Percentiles rank a stretch among this genome's conserved stretches.
Evolutionary conservation across 257 asterid species (phyloP).

Genomic region (Striga asiatica): DNA sequence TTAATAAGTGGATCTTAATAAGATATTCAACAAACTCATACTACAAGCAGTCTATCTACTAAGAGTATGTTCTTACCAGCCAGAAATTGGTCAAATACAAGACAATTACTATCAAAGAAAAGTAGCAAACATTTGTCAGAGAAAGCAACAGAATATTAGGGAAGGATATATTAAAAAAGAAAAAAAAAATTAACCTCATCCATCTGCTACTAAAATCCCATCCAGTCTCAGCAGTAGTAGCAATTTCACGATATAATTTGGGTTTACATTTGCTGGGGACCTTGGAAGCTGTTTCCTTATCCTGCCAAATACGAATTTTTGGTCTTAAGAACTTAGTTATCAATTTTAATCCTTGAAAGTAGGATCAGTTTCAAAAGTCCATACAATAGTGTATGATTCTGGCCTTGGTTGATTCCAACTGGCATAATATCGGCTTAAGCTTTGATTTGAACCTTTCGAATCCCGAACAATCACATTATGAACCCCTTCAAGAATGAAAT

Average conservation of each 20-base stretch:
- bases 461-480: constrained; percentile 70
- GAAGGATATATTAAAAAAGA: too few relatives aligned
- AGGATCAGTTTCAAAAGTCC: constrained; percentile 11
- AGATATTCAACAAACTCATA: too few relatives aligned
- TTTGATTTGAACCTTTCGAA: constrained; percentile 44
- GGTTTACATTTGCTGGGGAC: constrained; percentile 36
- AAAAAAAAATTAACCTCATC: constrained; percentile 53
- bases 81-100: not conserved
- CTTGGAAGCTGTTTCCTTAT: constrained; percentile 57
- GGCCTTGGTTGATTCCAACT: constrained; percentile 91
- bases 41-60: not conserved
- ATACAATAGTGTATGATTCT: constrained; percentile 67
- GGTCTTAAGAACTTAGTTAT: not conserved
- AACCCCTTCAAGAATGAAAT: constrained; percentile 14
- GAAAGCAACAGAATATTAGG: not conserved
- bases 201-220: constrained; percentile 96
- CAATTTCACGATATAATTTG: constrained; percentile 60
- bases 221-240: constrained; percentile 91
- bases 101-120: not conserved
- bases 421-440: constrained; percentile 70
- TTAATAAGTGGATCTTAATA: not conserved
- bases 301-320: constrained; percentile 29
- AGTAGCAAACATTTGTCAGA: not conserved
- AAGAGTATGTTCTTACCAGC: too few relatives aligned
- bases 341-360: not conserved